A percentile compares a stretch with the other conserved stretches of the same genome.
phyloP scores from a whole-genome alignment of 2,329 filamentous ascomycete genomes.

The Diaporthe aspalathi region DNA sequence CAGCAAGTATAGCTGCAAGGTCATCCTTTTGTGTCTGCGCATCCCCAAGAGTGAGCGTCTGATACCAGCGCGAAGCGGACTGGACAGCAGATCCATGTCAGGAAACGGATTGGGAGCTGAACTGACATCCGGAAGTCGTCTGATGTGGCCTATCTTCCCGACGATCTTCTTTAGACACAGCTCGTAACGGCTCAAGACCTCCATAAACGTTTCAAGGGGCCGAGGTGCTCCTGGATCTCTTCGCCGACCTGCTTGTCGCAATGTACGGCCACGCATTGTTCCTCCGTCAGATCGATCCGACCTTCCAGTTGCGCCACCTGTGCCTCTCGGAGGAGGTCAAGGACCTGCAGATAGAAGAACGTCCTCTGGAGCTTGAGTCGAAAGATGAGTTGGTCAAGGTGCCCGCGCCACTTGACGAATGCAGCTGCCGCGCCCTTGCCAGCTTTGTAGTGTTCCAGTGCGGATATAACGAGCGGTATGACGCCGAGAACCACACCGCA shows the following conservation, averaged over 20 bases:
- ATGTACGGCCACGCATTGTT: conserved; percentile 1
- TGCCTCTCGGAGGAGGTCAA: conserved; percentile 2
- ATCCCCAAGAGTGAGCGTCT: neutral
- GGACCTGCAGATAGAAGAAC: neutral
- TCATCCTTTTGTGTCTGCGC: neutral
- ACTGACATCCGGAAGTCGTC: neutral
- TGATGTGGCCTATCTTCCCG: conserved; percentile 8
- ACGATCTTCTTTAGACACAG: neutral
- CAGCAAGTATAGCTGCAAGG: neutral
- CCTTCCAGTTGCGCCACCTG: neutral
- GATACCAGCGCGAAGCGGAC: neutral
- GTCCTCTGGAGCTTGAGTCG: too few relatives aligned
- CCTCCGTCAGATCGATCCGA: conserved; percentile 4
- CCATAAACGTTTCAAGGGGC: neutral
- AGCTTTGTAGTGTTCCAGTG: too few relatives aligned
- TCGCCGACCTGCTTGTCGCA: neutral
- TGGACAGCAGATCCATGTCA: neutral
- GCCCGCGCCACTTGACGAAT: too few relatives aligned
- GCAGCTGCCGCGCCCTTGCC: too few relatives aligned
- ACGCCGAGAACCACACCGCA: too few relatives aligned
- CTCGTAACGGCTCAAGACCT: neutral
- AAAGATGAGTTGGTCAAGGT: too few relatives aligned
- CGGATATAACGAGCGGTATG: too few relatives aligned
- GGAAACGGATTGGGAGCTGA: neutral
- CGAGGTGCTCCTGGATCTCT: neutral